Base-by-base conservation (phyloP, 208 protist genomes). In the Porcisia hertigi region DNA sequence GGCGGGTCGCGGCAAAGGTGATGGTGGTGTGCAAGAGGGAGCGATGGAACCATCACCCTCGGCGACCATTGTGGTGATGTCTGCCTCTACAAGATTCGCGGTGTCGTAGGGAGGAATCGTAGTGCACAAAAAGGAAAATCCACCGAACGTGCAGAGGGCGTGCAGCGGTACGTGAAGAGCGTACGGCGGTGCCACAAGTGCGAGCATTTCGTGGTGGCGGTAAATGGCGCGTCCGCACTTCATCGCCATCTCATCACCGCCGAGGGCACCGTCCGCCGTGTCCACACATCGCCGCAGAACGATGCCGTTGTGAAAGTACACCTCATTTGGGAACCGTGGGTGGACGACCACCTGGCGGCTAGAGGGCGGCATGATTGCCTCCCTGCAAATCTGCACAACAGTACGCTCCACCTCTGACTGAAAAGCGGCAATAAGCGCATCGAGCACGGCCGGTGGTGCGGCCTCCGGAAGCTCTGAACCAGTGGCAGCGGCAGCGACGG, bases 251-350 rank as follows among this genome's bases (percentile, higher is more conserved):
- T 54, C 72, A 63, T 94, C 83, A 0, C 92, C 85, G 16, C 86
- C 90, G 45, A 80, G 81, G 25, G 66, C 52, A 16, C 87, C 89
- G 53, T 75, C 73, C 7, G 78, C 47, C 39, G 79, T 85, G 82
- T 97, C 88, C 55, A 94, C 74, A 62, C 81, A 86, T 36, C 92
- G 67, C 9, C 71, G 63, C 12, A 93, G 34, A 34, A 94, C 60
- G 20, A 97, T 75, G 41, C 86, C 89, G 59, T 86, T 39, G 8
- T 69, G 11, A 34, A 73, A 89, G 49, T 85, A 94, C 70, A 80
- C 74, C 14, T 62, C 71, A 65, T 75, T 49, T 1, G 77, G 54
- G 52, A 74, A 63, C 18, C 6, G 36, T 14, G 86, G 74, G 64
- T 86, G 74, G 9, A 71, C 52, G 20, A 43, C 7, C 25, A 87